Base-by-base conservation (phyloP, 306 rosid genomes). In the Cucurbita pepo region DNA sequence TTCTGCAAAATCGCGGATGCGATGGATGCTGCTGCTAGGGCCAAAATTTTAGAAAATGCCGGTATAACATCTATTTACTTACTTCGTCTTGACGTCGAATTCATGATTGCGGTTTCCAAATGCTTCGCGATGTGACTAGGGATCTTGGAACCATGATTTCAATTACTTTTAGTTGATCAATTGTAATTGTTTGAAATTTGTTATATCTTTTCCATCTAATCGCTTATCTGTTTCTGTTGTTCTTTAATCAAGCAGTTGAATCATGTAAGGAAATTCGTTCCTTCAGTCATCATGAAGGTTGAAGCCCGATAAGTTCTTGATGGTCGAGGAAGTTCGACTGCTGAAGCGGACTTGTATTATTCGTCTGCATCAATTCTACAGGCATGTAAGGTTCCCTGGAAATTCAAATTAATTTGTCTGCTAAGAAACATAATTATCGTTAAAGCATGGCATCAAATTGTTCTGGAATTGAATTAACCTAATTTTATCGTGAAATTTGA, bases 261-360 rank as follows among this genome's bases (percentile, higher is more conserved):
- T 83, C 96, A 87, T 83, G 75, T 88, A 92, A 82, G 57, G 64
- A 88, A 85, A 80, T 64, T 89, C 54, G 86, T 88, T 48, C 83
- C 86, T 58, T 86, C 95, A 2, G 91, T 85, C 71, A 88, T 91
- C 54, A 87, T 86, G 44, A 90, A 79, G 79, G 78, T 90, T 8
- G 88, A 82, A 77, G 97, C 92, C 48, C 81, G 97, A 63, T 92
- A 88, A 87, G 88, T 92, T 77, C 90, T 90, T 8, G 98, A 90
- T 72, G 90, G 98, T 81, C 82, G 96, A 83, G 98, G 98, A 59
- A 82, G 85, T 83, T 92, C 96, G 2, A 92, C 93, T 7, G 91
- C 90, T 44, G 98, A 90, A 82, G 93, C 85, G 18, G 98, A 92
- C 50, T 55, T 55, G 59, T 18, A 19, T 78, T 92, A 58, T 78